A percentile compares a stretch with the other conserved stretches of the same genome.
Conservation (phyloP, 257 asterid species). For the Agastache rugosa region DNA sequence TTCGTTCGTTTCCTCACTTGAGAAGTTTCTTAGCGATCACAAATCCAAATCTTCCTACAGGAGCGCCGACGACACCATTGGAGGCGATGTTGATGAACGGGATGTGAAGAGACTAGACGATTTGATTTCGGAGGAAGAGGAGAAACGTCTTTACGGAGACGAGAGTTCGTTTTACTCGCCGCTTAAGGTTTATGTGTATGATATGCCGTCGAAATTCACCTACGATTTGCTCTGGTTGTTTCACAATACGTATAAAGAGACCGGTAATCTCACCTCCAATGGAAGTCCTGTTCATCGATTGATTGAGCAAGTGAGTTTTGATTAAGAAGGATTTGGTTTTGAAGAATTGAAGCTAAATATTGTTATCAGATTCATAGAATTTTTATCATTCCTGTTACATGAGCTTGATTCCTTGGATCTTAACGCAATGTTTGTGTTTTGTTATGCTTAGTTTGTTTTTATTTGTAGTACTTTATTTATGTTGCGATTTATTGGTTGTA, state of each 20-base stretch:
- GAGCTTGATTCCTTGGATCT: conserved; percentile 30
- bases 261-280: conserved; percentile 84
- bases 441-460: neutral
- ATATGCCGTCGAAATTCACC: conserved; percentile 93
- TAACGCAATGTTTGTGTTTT: neutral
- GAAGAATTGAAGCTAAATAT: neutral
- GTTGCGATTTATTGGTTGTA: conserved; percentile 35
- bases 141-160: conserved; percentile 54
- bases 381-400: conserved; percentile 14
- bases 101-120: conserved; percentile 61
- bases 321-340: neutral
- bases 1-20: conserved; percentile 82
- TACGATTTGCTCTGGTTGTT: conserved; percentile 88
- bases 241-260: conserved; percentile 62
- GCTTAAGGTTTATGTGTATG: conserved; percentile 77
- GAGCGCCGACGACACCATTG: conserved; percentile 50
- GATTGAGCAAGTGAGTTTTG: conserved; percentile 74
- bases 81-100: conserved; percentile 40
- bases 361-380: neutral
- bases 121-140: conserved; percentile 58
- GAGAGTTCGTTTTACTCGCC: conserved; percentile 48
- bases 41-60: conserved; percentile 42
- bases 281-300: conserved; percentile 98
- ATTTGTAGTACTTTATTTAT: neutral
- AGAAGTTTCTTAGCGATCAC: conserved; percentile 58